Conservation (phyloP, 2,329 filamentous ascomycete genomes). For the Aspergillus sp. region DNA sequence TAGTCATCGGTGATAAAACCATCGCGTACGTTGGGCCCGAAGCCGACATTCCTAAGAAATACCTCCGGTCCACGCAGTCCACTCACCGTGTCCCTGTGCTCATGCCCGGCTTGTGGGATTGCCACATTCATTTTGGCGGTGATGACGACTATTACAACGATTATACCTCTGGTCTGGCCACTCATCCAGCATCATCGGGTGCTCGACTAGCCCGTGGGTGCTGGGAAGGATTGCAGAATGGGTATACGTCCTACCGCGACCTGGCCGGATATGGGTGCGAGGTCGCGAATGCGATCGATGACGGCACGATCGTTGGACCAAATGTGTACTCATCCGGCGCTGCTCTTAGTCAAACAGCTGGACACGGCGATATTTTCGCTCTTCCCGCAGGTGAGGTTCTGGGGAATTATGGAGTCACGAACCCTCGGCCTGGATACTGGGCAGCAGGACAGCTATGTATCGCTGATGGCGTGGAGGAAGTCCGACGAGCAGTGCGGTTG, state of each 20-base stretch:
- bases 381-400: conserved; percentile 2
- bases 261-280: conserved; percentile 3
- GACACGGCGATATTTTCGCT: conserved; percentile 2
- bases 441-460: neutral
- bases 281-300: neutral
- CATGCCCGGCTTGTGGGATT: conserved; percentile 2
- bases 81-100: neutral
- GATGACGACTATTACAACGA: conserved; percentile 3
- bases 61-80: neutral
- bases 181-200: neutral
- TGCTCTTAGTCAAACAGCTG: neutral
- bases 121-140: conserved; percentile 1
- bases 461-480: conserved; percentile 1
- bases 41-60: conserved; percentile 3
- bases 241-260: conserved; percentile 6
- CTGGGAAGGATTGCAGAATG: conserved; percentile 4
- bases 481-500: neutral
- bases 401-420: neutral
- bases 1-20: neutral
- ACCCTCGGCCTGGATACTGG: conserved; percentile 3
- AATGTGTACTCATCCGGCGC: conserved; percentile 1
- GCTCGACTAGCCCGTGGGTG: conserved; percentile 1
- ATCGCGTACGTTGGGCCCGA: neutral
- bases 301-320: neutral
- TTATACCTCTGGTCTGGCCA: neutral